Evolutionary conservation across 345 rosid species (phyloP).

Genomic region (Noccaea caerulescens): DNA sequence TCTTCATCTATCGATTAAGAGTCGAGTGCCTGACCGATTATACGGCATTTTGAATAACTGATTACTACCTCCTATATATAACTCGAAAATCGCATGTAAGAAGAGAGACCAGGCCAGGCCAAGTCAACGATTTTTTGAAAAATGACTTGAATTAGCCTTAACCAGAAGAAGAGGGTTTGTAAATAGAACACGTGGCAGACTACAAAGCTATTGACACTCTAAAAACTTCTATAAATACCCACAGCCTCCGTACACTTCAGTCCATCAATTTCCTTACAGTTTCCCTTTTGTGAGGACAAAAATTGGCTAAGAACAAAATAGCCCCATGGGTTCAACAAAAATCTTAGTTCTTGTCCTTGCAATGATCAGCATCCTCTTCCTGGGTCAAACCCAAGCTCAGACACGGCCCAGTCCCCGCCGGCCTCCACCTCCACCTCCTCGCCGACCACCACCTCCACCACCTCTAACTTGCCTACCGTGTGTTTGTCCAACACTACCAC

Average conservation of each 20-base stretch:
- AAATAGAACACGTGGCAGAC: neutral
- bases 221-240: conserved; percentile 23
- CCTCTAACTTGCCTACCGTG: conserved; percentile 10
- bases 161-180: conserved; percentile 18
- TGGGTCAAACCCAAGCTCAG: neutral
- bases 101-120: neutral
- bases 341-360: conserved; percentile 9
- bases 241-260: conserved; percentile 3
- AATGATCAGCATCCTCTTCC: conserved; percentile 11
- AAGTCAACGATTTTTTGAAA: neutral
- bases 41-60: neutral
- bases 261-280: neutral
- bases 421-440: neutral
- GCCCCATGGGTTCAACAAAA: neutral
- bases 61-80: neutral
- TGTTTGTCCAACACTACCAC: neutral
- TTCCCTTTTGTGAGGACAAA: neutral
- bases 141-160: conserved; percentile 12
- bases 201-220: neutral
- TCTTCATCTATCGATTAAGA: neutral
- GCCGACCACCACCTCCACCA: neutral
- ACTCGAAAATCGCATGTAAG: neutral
- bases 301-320: conserved; percentile 3
- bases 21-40: neutral
- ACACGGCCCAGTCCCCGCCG: neutral